phyloP scores from a whole-genome alignment of 1,284 basidiomycete genomes.

The Ganoderma resinaceum region DNA sequence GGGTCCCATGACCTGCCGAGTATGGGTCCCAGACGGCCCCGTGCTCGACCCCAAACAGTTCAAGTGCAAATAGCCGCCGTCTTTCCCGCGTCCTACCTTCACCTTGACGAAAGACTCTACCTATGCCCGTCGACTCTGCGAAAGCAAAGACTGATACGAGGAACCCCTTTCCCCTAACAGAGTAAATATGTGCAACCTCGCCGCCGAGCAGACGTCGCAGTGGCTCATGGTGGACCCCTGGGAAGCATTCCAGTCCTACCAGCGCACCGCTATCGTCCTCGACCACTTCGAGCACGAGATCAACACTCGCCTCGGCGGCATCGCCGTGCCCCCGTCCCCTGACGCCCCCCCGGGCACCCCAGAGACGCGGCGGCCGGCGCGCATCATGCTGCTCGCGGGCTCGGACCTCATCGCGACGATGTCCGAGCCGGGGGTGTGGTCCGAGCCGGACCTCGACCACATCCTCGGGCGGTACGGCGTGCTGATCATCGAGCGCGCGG shows the following conservation, averaged over 20 bases:
- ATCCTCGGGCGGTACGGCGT: constrained; percentile 95
- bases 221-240: constrained; percentile 97
- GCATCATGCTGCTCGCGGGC: constrained; percentile 94
- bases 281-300: constrained; percentile 96
- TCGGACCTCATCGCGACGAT: constrained; percentile 98
- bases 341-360: too few relatives aligned
- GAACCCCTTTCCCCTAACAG: constrained; percentile 45
- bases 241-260: constrained; percentile 95
- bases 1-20: not conserved
- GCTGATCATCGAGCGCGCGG: constrained; percentile 94
- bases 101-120: not conserved
- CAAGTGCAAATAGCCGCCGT: not conserved
- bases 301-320: constrained; percentile 82
- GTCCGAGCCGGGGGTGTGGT: constrained; percentile 99
- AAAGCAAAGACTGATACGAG: not conserved
- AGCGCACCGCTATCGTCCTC: constrained; percentile 94
- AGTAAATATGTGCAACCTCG: constrained; percentile 89
- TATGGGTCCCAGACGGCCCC: not conserved
- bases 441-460: constrained; percentile 93
- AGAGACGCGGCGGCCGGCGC: constrained; percentile 47
- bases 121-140: not conserved
- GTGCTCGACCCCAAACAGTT: not conserved
- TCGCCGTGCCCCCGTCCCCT: constrained; percentile 48
- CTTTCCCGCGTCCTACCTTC: not conserved
- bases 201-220: constrained; percentile 79